These are phyloP conservation scores for Amphicarpaea edgeworthii DNA, from an alignment of 306 rosid species.

Conservation along the genomic window DNA sequence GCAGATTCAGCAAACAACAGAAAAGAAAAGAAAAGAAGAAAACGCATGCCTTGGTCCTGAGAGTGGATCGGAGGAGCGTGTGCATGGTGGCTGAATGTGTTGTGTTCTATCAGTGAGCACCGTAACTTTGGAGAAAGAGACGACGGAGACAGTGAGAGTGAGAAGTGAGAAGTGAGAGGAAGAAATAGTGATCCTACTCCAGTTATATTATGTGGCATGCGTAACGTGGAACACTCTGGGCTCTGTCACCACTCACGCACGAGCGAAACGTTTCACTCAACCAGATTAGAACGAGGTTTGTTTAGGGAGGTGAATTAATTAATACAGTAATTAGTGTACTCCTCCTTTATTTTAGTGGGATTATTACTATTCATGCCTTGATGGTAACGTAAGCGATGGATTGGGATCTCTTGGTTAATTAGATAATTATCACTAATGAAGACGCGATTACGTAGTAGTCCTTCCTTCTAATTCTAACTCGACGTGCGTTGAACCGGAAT, in stretches of 20 bases:
- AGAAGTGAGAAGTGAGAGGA: background rate
- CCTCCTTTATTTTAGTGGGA: background rate
- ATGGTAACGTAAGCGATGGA: background rate
- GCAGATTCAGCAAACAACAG: background rate
- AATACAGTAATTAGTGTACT: no score
- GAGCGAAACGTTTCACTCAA: background rate
- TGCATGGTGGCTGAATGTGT: constrained; percentile 28
- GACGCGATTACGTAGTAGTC: background rate
- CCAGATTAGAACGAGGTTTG: background rate
- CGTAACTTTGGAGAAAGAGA: no score
- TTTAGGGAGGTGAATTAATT: background rate
- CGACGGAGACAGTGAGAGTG: background rate
- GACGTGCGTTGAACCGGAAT: background rate
- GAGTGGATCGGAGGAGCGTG: constrained; percentile 45
- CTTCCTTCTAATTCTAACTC: background rate
- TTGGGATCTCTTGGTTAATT: background rate
- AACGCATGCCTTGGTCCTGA: constrained; percentile 38
- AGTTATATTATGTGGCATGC: background rate
- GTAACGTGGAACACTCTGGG: background rate
- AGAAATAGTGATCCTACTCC: background rate
- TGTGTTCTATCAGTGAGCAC: background rate
- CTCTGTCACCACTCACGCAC: background rate
- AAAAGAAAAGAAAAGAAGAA: no score
- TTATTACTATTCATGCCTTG: background rate
- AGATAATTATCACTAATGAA: background rate